Conservation (phyloP, 495 filamentous ascomycete species). For the Cercophora newfieldiana region DNA sequence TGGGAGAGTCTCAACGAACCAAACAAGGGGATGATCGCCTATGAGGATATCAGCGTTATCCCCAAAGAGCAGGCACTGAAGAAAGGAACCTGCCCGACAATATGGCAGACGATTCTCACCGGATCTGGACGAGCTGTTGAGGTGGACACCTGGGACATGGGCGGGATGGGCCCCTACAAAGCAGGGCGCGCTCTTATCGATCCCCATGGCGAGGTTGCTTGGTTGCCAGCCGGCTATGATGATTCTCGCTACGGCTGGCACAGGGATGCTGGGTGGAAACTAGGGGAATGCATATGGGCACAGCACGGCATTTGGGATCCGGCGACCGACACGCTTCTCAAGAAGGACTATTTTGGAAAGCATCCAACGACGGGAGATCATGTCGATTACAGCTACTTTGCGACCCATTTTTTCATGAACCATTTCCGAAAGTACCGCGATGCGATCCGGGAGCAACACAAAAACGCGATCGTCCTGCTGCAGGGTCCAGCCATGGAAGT, state of each 20-base stretch:
- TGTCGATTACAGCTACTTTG: slow-evolving; percentile 81
- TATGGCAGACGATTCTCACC: slow-evolving; percentile 89
- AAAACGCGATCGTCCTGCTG: slow-evolving; percentile 81
- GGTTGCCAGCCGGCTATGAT: slow-evolving; percentile 78
- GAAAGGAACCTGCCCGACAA: slow-evolving; percentile 89
- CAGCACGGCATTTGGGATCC: slow-evolving; percentile 97
- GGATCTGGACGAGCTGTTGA: slow-evolving; percentile 89
- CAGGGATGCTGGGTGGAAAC: slow-evolving; percentile 81
- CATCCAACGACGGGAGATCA: slow-evolving; percentile 67
- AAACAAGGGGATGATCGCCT: slow-evolving; percentile 84
- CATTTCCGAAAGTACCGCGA: slow-evolving; percentile 77
- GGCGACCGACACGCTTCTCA: slow-evolving; percentile 68
- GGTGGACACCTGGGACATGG: slow-evolving; percentile 89
- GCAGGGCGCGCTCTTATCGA: slow-evolving; percentile 81
- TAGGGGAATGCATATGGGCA: slow-evolving; percentile 94
- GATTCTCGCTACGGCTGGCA: slow-evolving; percentile 89
- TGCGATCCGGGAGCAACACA: slow-evolving; percentile 71
- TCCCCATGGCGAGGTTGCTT: slow-evolving; percentile 79
- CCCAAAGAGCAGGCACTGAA: slow-evolving; percentile 88
- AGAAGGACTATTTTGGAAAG: slow-evolving; percentile 86
- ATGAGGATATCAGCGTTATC: slow-evolving; percentile 76
- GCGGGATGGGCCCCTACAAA: slow-evolving; percentile 86
- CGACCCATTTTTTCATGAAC: slow-evolving; percentile 83
- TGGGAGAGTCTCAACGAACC: slow-evolving; percentile 97
- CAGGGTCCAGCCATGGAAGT: slow-evolving; percentile 92